Evolutionary conservation across 805 yeast genomes (phyloP).

Genomic region (Tetrapisispora phaffii): DNA sequence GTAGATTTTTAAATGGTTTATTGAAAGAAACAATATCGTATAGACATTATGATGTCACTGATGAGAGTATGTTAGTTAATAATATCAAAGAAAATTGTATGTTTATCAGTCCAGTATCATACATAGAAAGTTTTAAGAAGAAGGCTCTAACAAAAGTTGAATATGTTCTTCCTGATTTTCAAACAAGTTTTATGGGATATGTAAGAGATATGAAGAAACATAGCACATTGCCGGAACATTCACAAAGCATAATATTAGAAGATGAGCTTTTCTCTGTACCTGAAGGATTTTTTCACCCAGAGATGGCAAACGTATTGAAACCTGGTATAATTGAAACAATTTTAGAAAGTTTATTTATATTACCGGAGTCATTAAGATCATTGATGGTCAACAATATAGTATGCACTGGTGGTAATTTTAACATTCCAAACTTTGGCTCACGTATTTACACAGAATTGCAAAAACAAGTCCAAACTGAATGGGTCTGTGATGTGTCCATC

Average conservation of each 20-base stretch:
- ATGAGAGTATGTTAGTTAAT: slow-evolving; percentile 77
- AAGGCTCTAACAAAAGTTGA: slow-evolving; percentile 38
- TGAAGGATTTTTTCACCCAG: slow-evolving; percentile 80
- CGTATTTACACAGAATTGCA: slow-evolving; percentile 55
- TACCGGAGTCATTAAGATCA: slow-evolving; percentile 69
- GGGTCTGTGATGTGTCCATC: slow-evolving; percentile 44
- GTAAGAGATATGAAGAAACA: slow-evolving; percentile 33
- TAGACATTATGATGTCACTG: slow-evolving; percentile 86
- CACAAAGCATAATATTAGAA: slow-evolving; percentile 55
- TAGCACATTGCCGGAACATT: slow-evolving; percentile 35
- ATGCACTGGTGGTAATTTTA: slow-evolving; percentile 74
- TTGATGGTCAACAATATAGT: slow-evolving; percentile 70
- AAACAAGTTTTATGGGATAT: slow-evolving; percentile 69
- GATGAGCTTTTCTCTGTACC: slow-evolving; percentile 89
- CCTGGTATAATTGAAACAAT: slow-evolving; percentile 69
- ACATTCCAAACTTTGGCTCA: slow-evolving; percentile 54
- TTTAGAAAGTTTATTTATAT: slow-evolving; percentile 53
- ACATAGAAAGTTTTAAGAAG: slow-evolving; percentile 24
- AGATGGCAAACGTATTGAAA: slow-evolving; percentile 63
- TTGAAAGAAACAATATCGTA: slow-evolving; percentile 78
- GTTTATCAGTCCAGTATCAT: slow-evolving; percentile 41
- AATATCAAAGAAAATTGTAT: slow-evolving; percentile 64
- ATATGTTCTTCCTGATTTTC: slow-evolving; percentile 82
- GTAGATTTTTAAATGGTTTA: slow-evolving; percentile 72
- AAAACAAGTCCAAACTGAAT: slow-evolving; percentile 60